phyloP scores from a whole-genome alignment of 192 early-diverging fungal species.

The Funneliformis geosporum region DNA sequence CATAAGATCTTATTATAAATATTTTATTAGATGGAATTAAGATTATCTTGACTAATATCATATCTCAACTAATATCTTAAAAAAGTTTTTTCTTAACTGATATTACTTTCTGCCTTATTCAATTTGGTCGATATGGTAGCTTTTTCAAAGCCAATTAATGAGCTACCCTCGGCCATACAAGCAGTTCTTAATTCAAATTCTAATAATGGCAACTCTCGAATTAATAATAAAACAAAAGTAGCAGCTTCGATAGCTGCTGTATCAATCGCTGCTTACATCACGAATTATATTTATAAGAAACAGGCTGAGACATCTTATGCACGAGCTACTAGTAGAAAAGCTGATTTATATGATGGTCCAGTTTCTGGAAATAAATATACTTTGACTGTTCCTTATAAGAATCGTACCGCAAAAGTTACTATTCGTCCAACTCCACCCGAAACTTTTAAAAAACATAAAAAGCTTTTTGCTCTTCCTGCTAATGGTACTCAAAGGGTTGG shows the following conservation, averaged over 20 bases:
- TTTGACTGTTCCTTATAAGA: slow-evolving; percentile 25
- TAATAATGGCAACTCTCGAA: background rate
- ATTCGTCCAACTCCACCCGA: slow-evolving; percentile 35
- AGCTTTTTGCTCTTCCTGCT: slow-evolving; percentile 40
- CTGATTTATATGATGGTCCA: slow-evolving; percentile 12
- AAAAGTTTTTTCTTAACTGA: no score
- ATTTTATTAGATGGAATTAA: no score
- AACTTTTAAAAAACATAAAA: slow-evolving; percentile 48
- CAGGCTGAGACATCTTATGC: background rate
- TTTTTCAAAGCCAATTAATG: slow-evolving; percentile 36
- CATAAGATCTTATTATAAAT: no score
- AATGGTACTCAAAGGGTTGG: slow-evolving; percentile 52
- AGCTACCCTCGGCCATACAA: slow-evolving; percentile 8
- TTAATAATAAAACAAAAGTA: background rate
- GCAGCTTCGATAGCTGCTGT: slow-evolving; percentile 28
- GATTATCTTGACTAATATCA: no score
- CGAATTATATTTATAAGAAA: slow-evolving; percentile 17
- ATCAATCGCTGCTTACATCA: slow-evolving; percentile 22
- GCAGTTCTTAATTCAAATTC: background rate
- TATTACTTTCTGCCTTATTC: background rate
- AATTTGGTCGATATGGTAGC: slow-evolving; percentile 24
- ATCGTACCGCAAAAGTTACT: slow-evolving; percentile 23
- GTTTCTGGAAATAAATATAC: slow-evolving; percentile 22
- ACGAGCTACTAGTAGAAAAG: background rate
- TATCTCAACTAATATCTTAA: no score